phyloP scores from a whole-genome alignment of 1,139 yeast genomes.

The Lodderomyces parapsilosis region DNA sequence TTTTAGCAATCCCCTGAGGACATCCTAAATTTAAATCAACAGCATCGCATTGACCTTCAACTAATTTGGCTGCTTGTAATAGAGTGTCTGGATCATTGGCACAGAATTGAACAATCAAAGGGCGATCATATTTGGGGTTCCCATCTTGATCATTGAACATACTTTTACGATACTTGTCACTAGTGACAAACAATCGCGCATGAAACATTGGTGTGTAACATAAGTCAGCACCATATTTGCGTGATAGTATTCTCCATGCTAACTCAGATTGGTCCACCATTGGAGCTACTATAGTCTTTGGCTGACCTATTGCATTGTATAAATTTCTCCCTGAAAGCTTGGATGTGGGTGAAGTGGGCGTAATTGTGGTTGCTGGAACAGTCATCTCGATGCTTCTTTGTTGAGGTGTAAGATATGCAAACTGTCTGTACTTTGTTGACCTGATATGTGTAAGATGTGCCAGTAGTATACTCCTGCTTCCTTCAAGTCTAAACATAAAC shows the following conservation, averaged over 20 bases:
- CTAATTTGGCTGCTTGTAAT: conserved; percentile 76
- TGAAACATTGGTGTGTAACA: conserved; percentile 98
- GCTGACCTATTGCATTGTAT: conserved; percentile 67
- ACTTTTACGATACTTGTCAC: conserved; percentile 72
- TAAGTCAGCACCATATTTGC: conserved; percentile 87
- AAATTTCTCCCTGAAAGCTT: conserved; percentile 61
- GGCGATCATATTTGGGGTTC: conserved; percentile 62
- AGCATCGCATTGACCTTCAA: conserved; percentile 87
- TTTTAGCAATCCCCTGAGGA: conserved; percentile 95
- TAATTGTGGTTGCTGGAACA: neutral
- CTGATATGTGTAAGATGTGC: neutral
- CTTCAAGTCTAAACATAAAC: neutral
- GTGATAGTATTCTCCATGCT: conserved; percentile 89
- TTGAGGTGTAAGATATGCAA: neutral
- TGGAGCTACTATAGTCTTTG: conserved; percentile 90
- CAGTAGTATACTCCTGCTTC: neutral
- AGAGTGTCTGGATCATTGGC: conserved; percentile 91
- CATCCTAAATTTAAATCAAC: conserved; percentile 95
- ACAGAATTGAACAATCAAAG: conserved; percentile 90
- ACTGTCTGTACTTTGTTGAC: neutral
- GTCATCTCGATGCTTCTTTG: neutral
- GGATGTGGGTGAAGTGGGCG: conserved; percentile 1
- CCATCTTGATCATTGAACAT: conserved; percentile 82
- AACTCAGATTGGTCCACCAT: conserved; percentile 98
- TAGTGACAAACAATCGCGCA: conserved; percentile 84